Percentiles rank a stretch among this genome's conserved stretches.
phyloP scores from a whole-genome alignment of 73 alveolate genomes.

The Symbiodinium natans region DNA sequence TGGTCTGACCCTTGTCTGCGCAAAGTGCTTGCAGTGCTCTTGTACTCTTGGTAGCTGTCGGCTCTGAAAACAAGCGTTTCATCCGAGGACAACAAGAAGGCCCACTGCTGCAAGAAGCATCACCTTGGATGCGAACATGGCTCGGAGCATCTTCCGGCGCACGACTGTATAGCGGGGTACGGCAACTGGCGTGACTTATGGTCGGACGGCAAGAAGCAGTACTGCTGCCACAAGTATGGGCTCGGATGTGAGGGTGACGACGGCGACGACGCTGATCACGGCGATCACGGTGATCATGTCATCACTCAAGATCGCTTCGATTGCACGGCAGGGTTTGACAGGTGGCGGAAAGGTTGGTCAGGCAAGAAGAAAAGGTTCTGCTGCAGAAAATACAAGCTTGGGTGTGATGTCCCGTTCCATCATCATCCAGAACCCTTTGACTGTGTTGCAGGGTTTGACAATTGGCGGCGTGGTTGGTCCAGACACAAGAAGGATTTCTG shows the following conservation, averaged over 20 bases:
- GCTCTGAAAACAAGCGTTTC: not conserved
- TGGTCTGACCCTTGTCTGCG: conserved; percentile 3
- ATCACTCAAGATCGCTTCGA: not conserved
- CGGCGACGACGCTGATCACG: not conserved
- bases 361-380: conserved; percentile 11
- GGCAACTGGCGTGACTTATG: not conserved
- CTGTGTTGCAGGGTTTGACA: conserved; percentile 32
- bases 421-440: conserved; percentile 3
- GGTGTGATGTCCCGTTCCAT: not conserved
- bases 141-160: no score
- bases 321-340: conserved; percentile 34
- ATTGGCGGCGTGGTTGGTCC: conserved; percentile 58
- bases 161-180: not conserved
- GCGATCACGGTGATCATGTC: not conserved
- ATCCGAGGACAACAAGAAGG: not conserved
- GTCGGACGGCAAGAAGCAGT: not conserved
- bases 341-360: conserved; percentile 31
- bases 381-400: conserved; percentile 9
- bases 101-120: not conserved
- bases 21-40: no score
- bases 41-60: no score
- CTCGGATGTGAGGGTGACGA: not conserved
- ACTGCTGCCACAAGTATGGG: not conserved
- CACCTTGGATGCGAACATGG: not conserved
- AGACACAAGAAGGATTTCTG: conserved; percentile 34